Evolutionary conservation across 345 rosid species (phyloP), one percentile per base, ranked within the genome.

Genomic region (Eucalyptus caleyi): DNA sequence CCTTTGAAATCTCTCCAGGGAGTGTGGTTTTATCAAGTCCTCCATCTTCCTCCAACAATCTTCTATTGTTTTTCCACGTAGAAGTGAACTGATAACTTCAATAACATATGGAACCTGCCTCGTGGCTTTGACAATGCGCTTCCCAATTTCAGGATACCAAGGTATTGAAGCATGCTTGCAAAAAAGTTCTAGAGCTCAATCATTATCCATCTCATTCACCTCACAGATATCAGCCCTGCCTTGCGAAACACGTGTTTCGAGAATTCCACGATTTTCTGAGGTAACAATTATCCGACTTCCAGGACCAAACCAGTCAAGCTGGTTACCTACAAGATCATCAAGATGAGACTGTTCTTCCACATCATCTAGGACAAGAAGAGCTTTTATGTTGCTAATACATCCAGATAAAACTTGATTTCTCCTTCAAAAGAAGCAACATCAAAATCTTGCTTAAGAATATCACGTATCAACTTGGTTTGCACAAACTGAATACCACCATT

Each of bases 221-320:
- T 24, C n/a, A 59, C 5, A 59, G 2, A 3, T 19, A 21, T 3
- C 0, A 54, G 26, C 26, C 59, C 2, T 1, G 59, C 26, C 59
- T 53, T 0, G 59, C 2, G 26, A 54, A 7, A 7, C 26, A 18
- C 0, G 4, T 54, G 26, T 54, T 54, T 54, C 1, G 2, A 54
- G 59, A 54, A 54, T 54, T 54, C 4, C 59, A 54, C 0, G 1
- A 54, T 19, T 53, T 18, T 53, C 59, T 53, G 1, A 53, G 0
- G 11, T 53, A 53, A 53, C 59, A 53, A 8, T 53, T 7, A 19
- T 53, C 9, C 4, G 1, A 19, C 59, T 53, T 19, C 26, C 26
- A 8, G 26, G 9, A 53, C 59, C 59, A 53, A 53, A 53, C 59
- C 59, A 53, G 59, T 53, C 24, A 53, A 53, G 26, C 9, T 0